A percentile compares a stretch with the other conserved stretches of the same genome.
phyloP scores from a whole-genome alignment of 495 filamentous ascomycete species.

The Aspergillus bertholletiae region DNA sequence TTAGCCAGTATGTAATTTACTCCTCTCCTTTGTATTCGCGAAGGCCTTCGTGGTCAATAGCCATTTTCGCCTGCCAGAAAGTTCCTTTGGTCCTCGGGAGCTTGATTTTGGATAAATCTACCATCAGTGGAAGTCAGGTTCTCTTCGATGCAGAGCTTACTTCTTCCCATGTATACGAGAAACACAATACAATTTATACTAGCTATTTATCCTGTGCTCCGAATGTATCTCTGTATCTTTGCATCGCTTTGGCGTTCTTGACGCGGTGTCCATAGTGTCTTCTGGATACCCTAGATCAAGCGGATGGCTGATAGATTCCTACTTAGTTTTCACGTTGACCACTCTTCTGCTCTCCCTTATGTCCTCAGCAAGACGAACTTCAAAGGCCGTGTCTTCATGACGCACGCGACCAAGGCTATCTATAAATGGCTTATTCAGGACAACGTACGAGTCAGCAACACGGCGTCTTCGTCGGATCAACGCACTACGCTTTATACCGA shows the following conservation, averaged over 20 bases:
- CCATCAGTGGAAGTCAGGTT: background rate
- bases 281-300: background rate
- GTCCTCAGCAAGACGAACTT: conserved; percentile 98
- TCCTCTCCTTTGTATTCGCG: conserved; percentile 13
- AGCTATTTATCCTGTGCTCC: conserved; percentile 14
- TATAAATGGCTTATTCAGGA: conserved; percentile 99
- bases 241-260: background rate
- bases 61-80: conserved; percentile 5
- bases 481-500: conserved; percentile 85
- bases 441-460: conserved; percentile 82
- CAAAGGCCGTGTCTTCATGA: conserved; percentile 96
- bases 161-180: conserved; percentile 30
- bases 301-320: conserved; percentile 22
- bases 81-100: conserved; percentile 4
- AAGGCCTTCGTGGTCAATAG: background rate
- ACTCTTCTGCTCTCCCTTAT: conserved; percentile 93
- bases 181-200: conserved; percentile 29
- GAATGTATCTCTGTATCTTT: conserved; percentile 22
- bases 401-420: conserved; percentile 96
- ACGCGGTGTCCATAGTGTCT: background rate
- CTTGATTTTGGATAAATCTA: background rate
- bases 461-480: conserved; percentile 67
- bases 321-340: conserved; percentile 90
- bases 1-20: conserved; percentile 81
- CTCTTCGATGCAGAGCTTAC: conserved; percentile 9